Conservation (phyloP, 1,284 basidiomycete genomes). For the Puccinia hordei region DNA sequence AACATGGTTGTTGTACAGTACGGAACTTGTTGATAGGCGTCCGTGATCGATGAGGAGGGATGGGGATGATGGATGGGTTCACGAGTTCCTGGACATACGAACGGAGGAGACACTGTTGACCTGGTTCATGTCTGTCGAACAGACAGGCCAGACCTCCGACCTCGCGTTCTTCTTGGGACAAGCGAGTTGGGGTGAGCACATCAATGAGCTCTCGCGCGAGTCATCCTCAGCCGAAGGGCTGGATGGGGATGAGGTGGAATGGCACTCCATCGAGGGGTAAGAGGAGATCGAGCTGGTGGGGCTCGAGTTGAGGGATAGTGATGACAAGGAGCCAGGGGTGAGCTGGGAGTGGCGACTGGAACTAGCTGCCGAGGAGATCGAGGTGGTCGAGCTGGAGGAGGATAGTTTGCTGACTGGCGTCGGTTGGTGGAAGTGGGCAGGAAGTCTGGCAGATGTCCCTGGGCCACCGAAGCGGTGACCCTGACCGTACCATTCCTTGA, state of each 20-base stretch:
- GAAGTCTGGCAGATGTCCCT: background rate
- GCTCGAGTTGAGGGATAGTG: constrained; percentile 34
- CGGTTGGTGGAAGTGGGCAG: constrained; percentile 17
- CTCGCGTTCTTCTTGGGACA: constrained; percentile 4
- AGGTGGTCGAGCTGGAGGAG: constrained; percentile 31
- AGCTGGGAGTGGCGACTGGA: constrained; percentile 28
- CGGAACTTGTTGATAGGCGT: background rate
- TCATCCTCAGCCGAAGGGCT: background rate
- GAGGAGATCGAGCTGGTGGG: constrained; percentile 40
- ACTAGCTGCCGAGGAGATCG: constrained; percentile 20
- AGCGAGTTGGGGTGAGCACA: constrained; percentile 22
- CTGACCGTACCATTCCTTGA: constrained; percentile 81
- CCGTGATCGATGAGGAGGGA: background rate
- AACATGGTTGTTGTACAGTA: constrained; percentile 10
- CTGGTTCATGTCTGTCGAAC: background rate
- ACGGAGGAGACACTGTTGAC: constrained; percentile 1
- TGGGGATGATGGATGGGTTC: background rate
- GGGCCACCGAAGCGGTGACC: constrained; percentile 60
- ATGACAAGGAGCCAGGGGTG: constrained; percentile 23
- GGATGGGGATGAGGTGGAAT: constrained; percentile 8
- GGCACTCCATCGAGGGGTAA: constrained; percentile 24
- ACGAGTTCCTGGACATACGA: constrained; percentile 14
- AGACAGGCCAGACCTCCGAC: background rate
- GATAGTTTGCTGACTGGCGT: constrained; percentile 21
- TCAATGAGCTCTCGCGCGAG: constrained; percentile 8